Evolutionary conservation across 805 yeast species (phyloP), one percentile per base, ranked within the genome.

Genomic region (Pichia paraexigua): DNA sequence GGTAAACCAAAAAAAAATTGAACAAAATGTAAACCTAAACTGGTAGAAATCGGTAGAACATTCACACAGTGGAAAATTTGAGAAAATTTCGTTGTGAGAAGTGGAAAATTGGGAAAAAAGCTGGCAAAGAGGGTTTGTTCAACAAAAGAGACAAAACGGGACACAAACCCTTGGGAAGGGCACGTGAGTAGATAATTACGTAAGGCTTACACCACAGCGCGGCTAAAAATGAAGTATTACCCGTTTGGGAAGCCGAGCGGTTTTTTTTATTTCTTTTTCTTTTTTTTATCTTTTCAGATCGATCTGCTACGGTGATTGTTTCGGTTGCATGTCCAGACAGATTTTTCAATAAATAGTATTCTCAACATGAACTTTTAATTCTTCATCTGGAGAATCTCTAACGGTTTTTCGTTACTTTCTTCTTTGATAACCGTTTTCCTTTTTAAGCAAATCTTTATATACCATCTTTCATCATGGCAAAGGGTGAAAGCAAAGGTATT

Each of bases 401-500:
- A 35, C 40, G 40, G 40, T 35, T 35, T 35, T 35, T 10, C 15
- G n/a, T 35, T 35, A 12, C 30, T 28, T 28, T 28, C 9, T 9
- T 3, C 11, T 27, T 27, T 11, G 3, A 27, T 27, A 25, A 25
- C 30, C 12, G 12, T 27, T 27, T 27, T 27, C 9, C 9, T 11
- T 27, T 27, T 27, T 27, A 9, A 9, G 2, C 30, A 5, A 7
- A 27, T 7, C 30, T 27, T 27, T 11, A 27, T 11, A 27, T 27
- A 27, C 30, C 30, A 27, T 35, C 17, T 28, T 13, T 17, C 40
- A 18, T 10, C 5, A 24, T 37, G 11, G 25, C 44, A 3, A 30
- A 37, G n/a, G 48, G 39, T 24, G 42, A 43, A 24, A 56, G 53
- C 20, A 55, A 43, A 41, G 52, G 50, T 37, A 52, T 62, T 12